Conservation (phyloP, 257 asterid species). For the Petrea volubilis region DNA sequence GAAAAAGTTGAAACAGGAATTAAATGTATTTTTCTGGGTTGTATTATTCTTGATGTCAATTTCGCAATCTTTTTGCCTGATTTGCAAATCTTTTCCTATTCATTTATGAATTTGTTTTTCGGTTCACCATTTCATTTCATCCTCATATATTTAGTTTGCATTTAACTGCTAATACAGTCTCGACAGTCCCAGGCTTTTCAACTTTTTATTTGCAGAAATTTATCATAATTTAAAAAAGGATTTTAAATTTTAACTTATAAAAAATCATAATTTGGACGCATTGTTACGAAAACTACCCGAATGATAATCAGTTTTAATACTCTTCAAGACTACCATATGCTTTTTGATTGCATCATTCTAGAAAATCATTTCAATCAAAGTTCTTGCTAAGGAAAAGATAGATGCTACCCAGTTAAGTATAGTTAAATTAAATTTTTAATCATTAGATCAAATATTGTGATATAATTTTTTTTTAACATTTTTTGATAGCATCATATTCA, state of each 20-base stretch:
- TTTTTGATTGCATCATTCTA: too few relatives aligned
- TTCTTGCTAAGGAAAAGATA: too few relatives aligned
- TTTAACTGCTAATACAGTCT: not conserved
- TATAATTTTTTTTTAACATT: too few relatives aligned
- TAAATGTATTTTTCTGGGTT: slow-evolving; percentile 19
- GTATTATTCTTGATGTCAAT: slow-evolving; percentile 18
- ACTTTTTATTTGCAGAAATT: not conserved
- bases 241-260: not conserved
- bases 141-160: not conserved
- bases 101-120: not conserved
- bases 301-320: too few relatives aligned
- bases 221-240: not conserved
- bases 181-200: not conserved
- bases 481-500: too few relatives aligned
- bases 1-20: slow-evolving; percentile 11
- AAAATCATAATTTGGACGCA: not conserved
- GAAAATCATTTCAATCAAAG: too few relatives aligned
- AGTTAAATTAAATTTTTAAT: too few relatives aligned
- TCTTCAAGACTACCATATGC: too few relatives aligned
- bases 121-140: not conserved
- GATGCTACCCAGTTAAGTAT: too few relatives aligned
- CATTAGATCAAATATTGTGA: too few relatives aligned
- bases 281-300: not conserved
- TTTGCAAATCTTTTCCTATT: slow-evolving; percentile 8
- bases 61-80: slow-evolving; percentile 12